phyloP scores from a whole-genome alignment of 2,329 filamentous ascomycete genomes.

The Gnomoniopsis sp. region DNA sequence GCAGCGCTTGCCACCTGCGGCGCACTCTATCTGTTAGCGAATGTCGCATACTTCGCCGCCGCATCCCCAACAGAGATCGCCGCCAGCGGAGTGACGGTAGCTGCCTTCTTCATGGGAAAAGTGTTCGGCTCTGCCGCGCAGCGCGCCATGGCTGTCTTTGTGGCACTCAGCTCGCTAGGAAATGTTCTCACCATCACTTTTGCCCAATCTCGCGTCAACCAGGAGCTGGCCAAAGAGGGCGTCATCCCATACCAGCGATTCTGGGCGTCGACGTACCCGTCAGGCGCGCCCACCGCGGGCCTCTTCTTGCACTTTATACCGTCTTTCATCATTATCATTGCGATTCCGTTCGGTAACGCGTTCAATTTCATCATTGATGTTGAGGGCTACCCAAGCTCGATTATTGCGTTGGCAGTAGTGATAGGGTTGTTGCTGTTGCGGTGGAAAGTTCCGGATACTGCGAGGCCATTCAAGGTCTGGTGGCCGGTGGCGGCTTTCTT shows the following conservation, averaged over 20 bases:
- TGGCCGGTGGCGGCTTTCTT: constrained; percentile 54
- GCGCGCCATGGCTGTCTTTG: constrained; percentile 25
- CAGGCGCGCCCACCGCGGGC: constrained; percentile 64
- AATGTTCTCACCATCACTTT: constrained; percentile 75
- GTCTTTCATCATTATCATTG: constrained; percentile 61
- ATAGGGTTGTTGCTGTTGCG: constrained; percentile 60
- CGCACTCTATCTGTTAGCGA: constrained; percentile 63
- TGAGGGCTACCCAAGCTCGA: constrained; percentile 63
- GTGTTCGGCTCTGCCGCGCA: constrained; percentile 54
- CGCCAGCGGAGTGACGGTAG: constrained; percentile 63
- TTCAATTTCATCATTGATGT: constrained; percentile 74
- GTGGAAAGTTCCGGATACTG: constrained; percentile 53
- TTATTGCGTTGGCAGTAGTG: constrained; percentile 56
- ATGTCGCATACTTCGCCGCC: constrained; percentile 60
- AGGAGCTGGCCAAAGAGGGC: constrained; percentile 9
- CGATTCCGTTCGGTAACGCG: constrained; percentile 62
- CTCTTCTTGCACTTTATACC: constrained; percentile 68
- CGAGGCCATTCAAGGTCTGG: constrained; percentile 65
- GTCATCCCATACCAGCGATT: constrained; percentile 35
- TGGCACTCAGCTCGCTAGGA: constrained; percentile 64
- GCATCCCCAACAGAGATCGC: constrained; percentile 66
- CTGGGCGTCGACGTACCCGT: constrained; percentile 63
- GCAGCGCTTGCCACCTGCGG: constrained; percentile 60
- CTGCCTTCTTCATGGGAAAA: constrained; percentile 63
- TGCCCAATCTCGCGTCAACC: constrained; percentile 49